Base-by-base conservation (phyloP, 1,284 basidiomycete genomes). In the Amylostereum chailletii region DNA sequence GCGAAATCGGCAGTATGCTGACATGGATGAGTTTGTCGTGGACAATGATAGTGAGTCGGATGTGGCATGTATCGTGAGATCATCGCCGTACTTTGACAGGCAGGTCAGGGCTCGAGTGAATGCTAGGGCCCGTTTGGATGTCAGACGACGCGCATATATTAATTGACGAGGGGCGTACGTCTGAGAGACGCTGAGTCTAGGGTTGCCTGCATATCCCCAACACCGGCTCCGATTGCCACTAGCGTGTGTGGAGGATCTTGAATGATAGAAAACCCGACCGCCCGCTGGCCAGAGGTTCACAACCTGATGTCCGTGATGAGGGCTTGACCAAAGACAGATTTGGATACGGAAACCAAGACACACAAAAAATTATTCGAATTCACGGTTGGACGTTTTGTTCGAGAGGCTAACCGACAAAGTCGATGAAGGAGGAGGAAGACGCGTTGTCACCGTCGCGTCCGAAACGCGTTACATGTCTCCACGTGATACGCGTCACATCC, bases 1-100 rank as follows among this genome's bases (percentile, higher is more conserved):
- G 59, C 77, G 80, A 69, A 90, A 84, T n/a, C 83, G 77, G 63
- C 81, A 83, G 58, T 86, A 90, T 6, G 88, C 87, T 31, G 88
- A 86, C 58, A 83, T 77, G 5, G 87, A 81, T 1, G 81, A 79
- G 62, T 89, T 90, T 29, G 85, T 86, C 1, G 82, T 69, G 42
- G 83, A 86, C 32, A 91, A 61, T 6, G 81, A 73, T 29, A 90
- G 62, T 29, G 67, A 66, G 33, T 84, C 79, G 1, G 71, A 60
- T 6, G 77, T 76, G 4, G 82, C 85, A 53, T 81, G 74, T 42
- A 91, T 73, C 33, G 76, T 72, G 45, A 90, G 67, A 53, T 90
- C 85, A 52, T 90, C 88, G 43, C 88, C 85, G 61, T 88, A 90
- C 66, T 76, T 80, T 37, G 86, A 81, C 43, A 90, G 70, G 63